A percentile compares a stretch with the other conserved stretches of the same genome.
Conservation (phyloP, 2,329 filamentous ascomycete genomes). For the Tolypocladium paradoxum region DNA sequence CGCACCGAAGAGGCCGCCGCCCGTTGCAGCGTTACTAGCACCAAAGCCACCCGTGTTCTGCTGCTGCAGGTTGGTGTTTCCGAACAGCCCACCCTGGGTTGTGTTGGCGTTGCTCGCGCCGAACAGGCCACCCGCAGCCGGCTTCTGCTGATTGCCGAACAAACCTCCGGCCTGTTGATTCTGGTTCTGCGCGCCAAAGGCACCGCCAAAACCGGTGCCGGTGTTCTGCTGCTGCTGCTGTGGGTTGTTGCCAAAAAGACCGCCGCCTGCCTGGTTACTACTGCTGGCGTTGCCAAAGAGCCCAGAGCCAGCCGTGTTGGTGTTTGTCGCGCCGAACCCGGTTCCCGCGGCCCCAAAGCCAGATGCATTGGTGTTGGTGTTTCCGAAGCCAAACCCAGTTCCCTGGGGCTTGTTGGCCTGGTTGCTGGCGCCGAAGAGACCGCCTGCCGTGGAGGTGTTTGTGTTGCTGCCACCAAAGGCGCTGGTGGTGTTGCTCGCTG, state of each 20-base stretch:
- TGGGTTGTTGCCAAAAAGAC: constrained; percentile 32
- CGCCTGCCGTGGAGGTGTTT: constrained; percentile 18
- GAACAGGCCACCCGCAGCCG: constrained; percentile 21
- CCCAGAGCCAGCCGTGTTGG: constrained; percentile 16
- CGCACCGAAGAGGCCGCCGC: constrained; percentile 27
- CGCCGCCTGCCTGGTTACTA: constrained; percentile 25
- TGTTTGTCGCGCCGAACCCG: constrained; percentile 24
- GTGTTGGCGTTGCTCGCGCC: constrained; percentile 20
- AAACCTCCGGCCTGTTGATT: constrained; percentile 25
- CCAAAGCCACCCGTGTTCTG: constrained; percentile 24
- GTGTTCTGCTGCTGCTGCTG: constrained; percentile 18
- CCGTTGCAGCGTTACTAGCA: constrained; percentile 14
- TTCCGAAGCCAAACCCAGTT: constrained; percentile 31
- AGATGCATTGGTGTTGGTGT: constrained; percentile 18
- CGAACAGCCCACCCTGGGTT: constrained; percentile 33
- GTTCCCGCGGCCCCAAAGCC: constrained; percentile 15
- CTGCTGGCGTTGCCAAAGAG: constrained; percentile 30
- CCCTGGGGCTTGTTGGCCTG: constrained; percentile 25
- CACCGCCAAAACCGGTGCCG: constrained; percentile 15
- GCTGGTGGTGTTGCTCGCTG: constrained; percentile 14
- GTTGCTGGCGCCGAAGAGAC: constrained; percentile 30
- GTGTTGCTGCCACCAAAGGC: constrained; percentile 20
- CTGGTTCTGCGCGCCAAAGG: constrained; percentile 25
- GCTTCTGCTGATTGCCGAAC: constrained; percentile 35
- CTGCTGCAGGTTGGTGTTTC: constrained; percentile 30